phyloP scores from a whole-genome alignment of 495 filamentous ascomycete genomes.

The Trichocladium antarcticum region DNA sequence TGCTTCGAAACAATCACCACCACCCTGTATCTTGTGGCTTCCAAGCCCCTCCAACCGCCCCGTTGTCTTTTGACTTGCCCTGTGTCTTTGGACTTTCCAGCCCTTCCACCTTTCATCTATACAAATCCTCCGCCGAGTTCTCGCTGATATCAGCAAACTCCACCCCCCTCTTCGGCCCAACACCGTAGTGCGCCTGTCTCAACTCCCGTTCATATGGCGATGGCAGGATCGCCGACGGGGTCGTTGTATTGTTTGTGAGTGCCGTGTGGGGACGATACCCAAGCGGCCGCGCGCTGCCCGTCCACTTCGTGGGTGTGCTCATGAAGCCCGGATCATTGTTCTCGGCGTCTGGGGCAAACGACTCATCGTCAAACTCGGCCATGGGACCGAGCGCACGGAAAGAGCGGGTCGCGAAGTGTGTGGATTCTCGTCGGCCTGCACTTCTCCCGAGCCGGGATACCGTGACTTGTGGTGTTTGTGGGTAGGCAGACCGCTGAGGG shows the following conservation, averaged over 20 bases:
- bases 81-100: too few species aligned
- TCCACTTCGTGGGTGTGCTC: constrained; percentile 26
- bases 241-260: constrained; percentile 9
- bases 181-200: constrained; percentile 15
- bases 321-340: constrained; percentile 20
- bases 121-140: constrained; percentile 18
- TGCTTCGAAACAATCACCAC: too few species aligned
- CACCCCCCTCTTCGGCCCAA: constrained; percentile 8
- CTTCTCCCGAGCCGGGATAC: neutral
- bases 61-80: too few species aligned
- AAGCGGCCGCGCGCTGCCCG: constrained; percentile 10
- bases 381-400: constrained; percentile 16
- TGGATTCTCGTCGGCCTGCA: neutral
- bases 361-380: constrained; percentile 23
- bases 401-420: neutral
- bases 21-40: too few species aligned
- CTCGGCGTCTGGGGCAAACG: constrained; percentile 4
- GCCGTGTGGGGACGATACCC: constrained; percentile 4
- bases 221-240: constrained; percentile 23
- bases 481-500: neutral
- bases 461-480: neutral
- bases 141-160: constrained; percentile 24
- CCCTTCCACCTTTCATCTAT: neutral
- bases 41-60: too few species aligned
- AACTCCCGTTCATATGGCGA: constrained; percentile 23